Evolutionary conservation across 164 flowering plant species (phyloP).

Genomic region (Cinnamomum chago): DNA sequence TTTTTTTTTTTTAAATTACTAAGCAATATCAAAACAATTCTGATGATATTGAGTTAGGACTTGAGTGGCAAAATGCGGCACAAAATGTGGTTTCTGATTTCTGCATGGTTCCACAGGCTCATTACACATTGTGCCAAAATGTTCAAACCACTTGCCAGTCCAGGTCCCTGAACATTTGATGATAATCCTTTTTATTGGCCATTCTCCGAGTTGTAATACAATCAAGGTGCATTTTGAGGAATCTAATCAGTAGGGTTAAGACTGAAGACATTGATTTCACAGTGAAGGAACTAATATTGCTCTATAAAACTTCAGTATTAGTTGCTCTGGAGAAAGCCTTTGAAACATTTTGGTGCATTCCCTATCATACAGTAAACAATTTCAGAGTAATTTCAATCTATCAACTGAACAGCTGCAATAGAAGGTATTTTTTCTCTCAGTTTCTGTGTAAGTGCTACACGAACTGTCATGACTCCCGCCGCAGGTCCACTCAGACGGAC

Average conservation of each 20-base stretch:
- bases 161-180: background rate
- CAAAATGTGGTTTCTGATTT: too few relatives aligned
- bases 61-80: too few relatives aligned
- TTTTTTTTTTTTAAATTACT: too few relatives aligned
- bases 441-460: constrained; percentile 94
- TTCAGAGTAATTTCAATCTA: constrained; percentile 25
- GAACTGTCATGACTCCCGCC: constrained; percentile 87
- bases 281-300: background rate
- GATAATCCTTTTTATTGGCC: background rate
- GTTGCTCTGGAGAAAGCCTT: background rate
- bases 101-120: too few relatives aligned
- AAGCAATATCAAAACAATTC: too few relatives aligned
- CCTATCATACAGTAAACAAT: constrained; percentile 4
- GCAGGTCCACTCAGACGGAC: constrained; percentile 85
- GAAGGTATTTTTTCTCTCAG: constrained; percentile 80
- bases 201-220: background rate
- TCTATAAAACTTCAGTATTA: background rate
- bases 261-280: background rate
- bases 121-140: too few relatives aligned
- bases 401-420: constrained; percentile 76
- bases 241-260: background rate
- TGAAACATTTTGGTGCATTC: background rate
- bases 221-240: background rate
- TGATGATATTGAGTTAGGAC: too few relatives aligned
- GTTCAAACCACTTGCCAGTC: too few relatives aligned